Evolutionary conservation across 2,329 filamentous ascomycete species (phyloP).

Genomic region (Phyllosticta citrichinensis): DNA sequence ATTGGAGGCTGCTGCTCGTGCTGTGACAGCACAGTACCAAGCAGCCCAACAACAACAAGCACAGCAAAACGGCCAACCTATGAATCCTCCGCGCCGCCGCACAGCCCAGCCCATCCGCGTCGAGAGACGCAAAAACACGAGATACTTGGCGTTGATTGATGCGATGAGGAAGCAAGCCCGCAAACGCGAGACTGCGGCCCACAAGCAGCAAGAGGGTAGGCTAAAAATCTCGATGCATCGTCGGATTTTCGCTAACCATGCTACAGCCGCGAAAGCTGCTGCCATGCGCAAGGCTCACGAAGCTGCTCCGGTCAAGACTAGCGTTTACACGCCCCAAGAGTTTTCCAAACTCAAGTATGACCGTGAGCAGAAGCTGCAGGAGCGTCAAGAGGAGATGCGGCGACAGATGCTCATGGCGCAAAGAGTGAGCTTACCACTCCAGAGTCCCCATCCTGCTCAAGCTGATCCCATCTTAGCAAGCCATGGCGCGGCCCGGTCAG

Average conservation of each 20-base stretch:
- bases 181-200: slow-evolving; percentile 74
- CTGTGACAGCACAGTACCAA: slow-evolving; percentile 48
- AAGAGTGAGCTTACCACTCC: slow-evolving; percentile 29
- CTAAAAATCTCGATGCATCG: background rate
- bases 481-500: slow-evolving; percentile 25
- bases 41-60: slow-evolving; percentile 41
- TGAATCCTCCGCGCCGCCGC: slow-evolving; percentile 47
- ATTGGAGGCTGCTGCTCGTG: slow-evolving; percentile 52
- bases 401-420: slow-evolving; percentile 51
- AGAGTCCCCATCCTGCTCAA: background rate
- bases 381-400: slow-evolving; percentile 49
- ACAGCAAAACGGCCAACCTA: slow-evolving; percentile 42
- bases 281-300: slow-evolving; percentile 77
- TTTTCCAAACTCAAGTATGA: slow-evolving; percentile 87
- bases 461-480: slow-evolving; percentile 1
- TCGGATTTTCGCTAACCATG: slow-evolving; percentile 6
- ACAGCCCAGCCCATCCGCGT: slow-evolving; percentile 72
- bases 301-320: slow-evolving; percentile 46
- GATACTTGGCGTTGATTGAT: slow-evolving; percentile 81
- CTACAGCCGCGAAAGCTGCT: slow-evolving; percentile 46
- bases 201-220: slow-evolving; percentile 75
- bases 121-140: slow-evolving; percentile 75
- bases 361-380: slow-evolving; percentile 59
- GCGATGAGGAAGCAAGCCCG: slow-evolving; percentile 92
- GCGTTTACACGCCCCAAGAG: slow-evolving; percentile 69